Evolutionary conservation across 169 alveolate species (phyloP), one percentile per base, ranked within the genome.

Genomic region (Babesia divergens): DNA sequence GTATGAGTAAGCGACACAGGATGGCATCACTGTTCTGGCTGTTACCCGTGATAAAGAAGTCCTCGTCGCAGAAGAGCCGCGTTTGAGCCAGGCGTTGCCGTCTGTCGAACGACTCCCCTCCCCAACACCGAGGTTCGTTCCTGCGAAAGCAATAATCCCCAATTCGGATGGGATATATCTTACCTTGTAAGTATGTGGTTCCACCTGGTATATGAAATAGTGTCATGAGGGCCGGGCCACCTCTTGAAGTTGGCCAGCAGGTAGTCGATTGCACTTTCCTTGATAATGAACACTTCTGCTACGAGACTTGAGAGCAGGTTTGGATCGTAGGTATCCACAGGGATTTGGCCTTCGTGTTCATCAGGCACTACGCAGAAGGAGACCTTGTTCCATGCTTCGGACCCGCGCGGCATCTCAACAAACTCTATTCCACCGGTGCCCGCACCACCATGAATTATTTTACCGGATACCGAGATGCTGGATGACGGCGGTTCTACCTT

Each of bases 401-500:
- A 42, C 34, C 83, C 91, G 38, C 89, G 55, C 43, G 93, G 93
- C 55, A 65, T 54, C 62, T 87, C 87, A 40, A 74, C 81, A 26
- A 87, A 79, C 84, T 87, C 91, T 16, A 87, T 87, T n/a, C 93
- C 93, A 38, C 84, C 89, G 16, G 93, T 87, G 1, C 93, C 93
- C 26, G 89, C 89, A 29, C 93, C 93, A 35, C 88, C 89, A 55
- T 50, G 59, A n/a, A 86, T 59, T 20, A 87, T 60, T 35, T 69
- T 75, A n/a, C 93, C 93, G 26, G 70, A 69, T 11, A 89, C 84
- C 14, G 85, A 83, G 34, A 83, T 83, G 37, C 91, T 77, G 53
- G 81, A 82, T 44, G 65, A 47, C n/a, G 93, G 93, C 26, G 93
- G 93, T 28, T 58, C 46, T 4, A 80, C 47, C 34, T 52, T 80